phyloP scores from a whole-genome alignment of 495 filamentous ascomycete genomes.

The Daldinia childiae region DNA sequence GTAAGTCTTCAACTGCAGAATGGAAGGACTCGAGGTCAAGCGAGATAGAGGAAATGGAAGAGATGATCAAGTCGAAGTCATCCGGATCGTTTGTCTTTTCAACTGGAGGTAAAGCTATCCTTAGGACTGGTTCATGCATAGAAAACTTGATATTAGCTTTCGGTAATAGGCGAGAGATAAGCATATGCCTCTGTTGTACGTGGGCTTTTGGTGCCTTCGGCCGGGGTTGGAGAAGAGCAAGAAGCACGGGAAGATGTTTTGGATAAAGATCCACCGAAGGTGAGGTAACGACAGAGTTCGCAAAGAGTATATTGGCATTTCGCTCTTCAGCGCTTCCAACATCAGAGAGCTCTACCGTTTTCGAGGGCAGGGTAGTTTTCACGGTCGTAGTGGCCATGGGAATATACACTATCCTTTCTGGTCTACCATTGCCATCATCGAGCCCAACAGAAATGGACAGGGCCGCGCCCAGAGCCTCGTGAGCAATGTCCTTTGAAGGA shows the following conservation, averaged over 20 bases:
- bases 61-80: constrained; percentile 94
- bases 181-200: constrained; percentile 61
- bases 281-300: constrained; percentile 94
- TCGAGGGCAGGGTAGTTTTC: constrained; percentile 93
- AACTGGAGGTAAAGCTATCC: constrained; percentile 81
- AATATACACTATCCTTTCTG: constrained; percentile 88
- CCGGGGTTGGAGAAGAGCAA: constrained; percentile 73
- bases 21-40: constrained; percentile 95
- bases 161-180: constrained; percentile 90
- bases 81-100: constrained; percentile 69
- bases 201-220: constrained; percentile 62
- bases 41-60: constrained; percentile 89
- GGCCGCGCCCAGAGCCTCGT: constrained; percentile 92
- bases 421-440: constrained; percentile 84
- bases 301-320: constrained; percentile 95
- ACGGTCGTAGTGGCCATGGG: constrained; percentile 98
- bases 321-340: constrained; percentile 81
- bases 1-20: constrained; percentile 80
- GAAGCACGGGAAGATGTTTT: constrained; percentile 84
- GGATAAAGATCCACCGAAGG: constrained; percentile 96
- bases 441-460: constrained; percentile 91
- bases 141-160: constrained; percentile 96
- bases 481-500: constrained; percentile 87
- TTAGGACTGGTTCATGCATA: constrained; percentile 92
- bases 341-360: constrained; percentile 83